Conservation (phyloP, 768 basidiomycete species). For the Royoungia palumana region DNA sequence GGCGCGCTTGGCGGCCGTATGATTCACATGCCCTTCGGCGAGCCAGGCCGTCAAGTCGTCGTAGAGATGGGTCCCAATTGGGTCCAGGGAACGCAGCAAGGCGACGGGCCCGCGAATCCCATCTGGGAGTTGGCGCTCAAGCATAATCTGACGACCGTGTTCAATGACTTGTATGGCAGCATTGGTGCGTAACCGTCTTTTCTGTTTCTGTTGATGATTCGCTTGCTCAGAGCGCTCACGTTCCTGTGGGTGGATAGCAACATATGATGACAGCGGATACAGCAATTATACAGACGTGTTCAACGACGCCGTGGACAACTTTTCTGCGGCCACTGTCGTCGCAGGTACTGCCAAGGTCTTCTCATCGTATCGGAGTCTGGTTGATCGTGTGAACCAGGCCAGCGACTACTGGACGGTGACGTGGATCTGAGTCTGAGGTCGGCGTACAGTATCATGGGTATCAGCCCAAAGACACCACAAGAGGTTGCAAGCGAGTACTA, state of each 20-base stretch:
- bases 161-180: constrained; percentile 43
- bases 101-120: constrained; percentile 53
- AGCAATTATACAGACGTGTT: constrained; percentile 48
- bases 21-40: constrained; percentile 45
- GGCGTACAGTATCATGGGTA: constrained; percentile 51
- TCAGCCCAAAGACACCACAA: constrained; percentile 42
- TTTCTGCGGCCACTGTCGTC: constrained; percentile 37
- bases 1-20: constrained; percentile 60
- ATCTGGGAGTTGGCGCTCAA: constrained; percentile 54
- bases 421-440: constrained; percentile 54
- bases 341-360: constrained; percentile 39
- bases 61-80: constrained; percentile 62
- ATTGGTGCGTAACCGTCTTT: constrained; percentile 34
- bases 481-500: constrained; percentile 58
- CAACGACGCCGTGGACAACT: constrained; percentile 38
- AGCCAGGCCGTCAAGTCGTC: constrained; percentile 32
- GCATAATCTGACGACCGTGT: constrained; percentile 44
- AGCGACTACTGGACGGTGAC: constrained; percentile 18
- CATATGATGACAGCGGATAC: constrained; percentile 50
- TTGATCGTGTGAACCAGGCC: constrained; percentile 6
- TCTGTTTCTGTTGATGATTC: not conserved
- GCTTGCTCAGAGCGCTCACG: not conserved
- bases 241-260: constrained; percentile 33
- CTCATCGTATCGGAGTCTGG: constrained; percentile 45
- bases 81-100: constrained; percentile 51